Evolutionary conservation across 2,329 filamentous ascomycete species (phyloP), one percentile per base, ranked within the genome.

Genomic region (Hymenotorrendiella dingleyae): DNA sequence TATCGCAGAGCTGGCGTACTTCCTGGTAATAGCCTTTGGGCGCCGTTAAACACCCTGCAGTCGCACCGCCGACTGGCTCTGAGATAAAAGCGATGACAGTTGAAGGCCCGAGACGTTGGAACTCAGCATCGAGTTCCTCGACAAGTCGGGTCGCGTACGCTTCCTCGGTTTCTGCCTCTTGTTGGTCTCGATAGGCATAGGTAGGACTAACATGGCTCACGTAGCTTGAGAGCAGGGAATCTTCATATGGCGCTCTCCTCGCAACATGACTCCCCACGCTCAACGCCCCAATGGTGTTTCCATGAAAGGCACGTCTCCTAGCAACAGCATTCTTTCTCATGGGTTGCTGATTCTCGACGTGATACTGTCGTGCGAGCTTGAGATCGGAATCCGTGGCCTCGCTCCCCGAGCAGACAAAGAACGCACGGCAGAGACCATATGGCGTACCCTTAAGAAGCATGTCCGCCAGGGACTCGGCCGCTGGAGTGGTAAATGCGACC

Each of bases 1-100:
- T 75, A 36, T 80, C 71, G 58, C 85, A 90, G 1, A 90, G 64
- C 63, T 52, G 74, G 73, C 60, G 39, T 10, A 89, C 74, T 1
- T 79, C 82, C 27, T 68, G 62, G 40, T 88, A 78, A 50, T 91
- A 91, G 0, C 83, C 83, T 0, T 66, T 63, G 0, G 80, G 69
- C 0, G 82, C 67, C 0, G 79, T 71, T 0, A 85, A 77, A 51
- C 80, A 86, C 0, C 83, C 85, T 0, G 86, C 66, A 2, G 82
- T 74, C 4, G 82, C 78, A 3, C 82, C 81, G 36, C 79, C 77
- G 5, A 86, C 69, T 0, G 81, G 76, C 58, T 86, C 82, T 1
- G 74, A 73, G 26, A 85, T 67, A 48, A 86, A 82, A 1, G 74
- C 79, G 24, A 71, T 75, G 1, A 86, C 78, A 0, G 66, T 82